phyloP scores from a whole-genome alignment of 2,329 filamentous ascomycete species.

The Alternaria metachromatica region DNA sequence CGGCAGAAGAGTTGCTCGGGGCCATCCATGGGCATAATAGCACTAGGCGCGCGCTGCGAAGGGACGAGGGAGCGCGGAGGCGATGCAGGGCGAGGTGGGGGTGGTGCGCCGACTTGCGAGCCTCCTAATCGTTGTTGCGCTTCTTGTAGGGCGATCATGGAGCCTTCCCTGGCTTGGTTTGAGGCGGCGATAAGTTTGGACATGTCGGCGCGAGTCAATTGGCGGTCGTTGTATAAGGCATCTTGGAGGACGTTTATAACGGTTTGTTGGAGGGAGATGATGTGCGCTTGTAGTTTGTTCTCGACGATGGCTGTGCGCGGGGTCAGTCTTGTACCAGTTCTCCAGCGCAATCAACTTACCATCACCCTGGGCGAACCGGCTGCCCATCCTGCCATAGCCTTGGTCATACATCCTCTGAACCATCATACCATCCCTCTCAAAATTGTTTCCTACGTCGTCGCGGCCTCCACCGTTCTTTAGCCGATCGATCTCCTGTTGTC shows the following conservation, averaged over 20 bases:
- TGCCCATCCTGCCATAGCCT: slow-evolving; percentile 45
- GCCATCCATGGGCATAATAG: slow-evolving; percentile 17
- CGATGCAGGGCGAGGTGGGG: slow-evolving; percentile 20
- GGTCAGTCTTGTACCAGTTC: neutral
- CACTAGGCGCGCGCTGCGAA: slow-evolving; percentile 34
- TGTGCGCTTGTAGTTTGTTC: slow-evolving; percentile 52
- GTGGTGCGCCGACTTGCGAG: neutral
- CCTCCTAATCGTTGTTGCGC: slow-evolving; percentile 43
- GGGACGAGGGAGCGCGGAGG: slow-evolving; percentile 28
- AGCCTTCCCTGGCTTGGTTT: slow-evolving; percentile 50
- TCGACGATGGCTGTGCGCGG: slow-evolving; percentile 46
- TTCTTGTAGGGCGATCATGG: slow-evolving; percentile 46
- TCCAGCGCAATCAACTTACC: slow-evolving; percentile 29
- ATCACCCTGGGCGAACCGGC: slow-evolving; percentile 49
- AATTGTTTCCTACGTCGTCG: slow-evolving; percentile 43
- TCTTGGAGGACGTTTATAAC: slow-evolving; percentile 54
- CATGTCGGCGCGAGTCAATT: slow-evolving; percentile 49
- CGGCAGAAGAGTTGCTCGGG: slow-evolving; percentile 41
- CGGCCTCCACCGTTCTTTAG: slow-evolving; percentile 22
- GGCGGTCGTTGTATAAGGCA: slow-evolving; percentile 50
- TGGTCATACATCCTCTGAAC: slow-evolving; percentile 49
- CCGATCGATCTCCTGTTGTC: slow-evolving; percentile 33
- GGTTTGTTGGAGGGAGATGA: slow-evolving; percentile 53
- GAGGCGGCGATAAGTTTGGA: slow-evolving; percentile 51
- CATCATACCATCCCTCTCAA: slow-evolving; percentile 42